Evolutionary conservation across 2,329 filamentous ascomycete species (phyloP), one percentile per base, ranked within the genome.

Genomic region (Daldinia sp.): DNA sequence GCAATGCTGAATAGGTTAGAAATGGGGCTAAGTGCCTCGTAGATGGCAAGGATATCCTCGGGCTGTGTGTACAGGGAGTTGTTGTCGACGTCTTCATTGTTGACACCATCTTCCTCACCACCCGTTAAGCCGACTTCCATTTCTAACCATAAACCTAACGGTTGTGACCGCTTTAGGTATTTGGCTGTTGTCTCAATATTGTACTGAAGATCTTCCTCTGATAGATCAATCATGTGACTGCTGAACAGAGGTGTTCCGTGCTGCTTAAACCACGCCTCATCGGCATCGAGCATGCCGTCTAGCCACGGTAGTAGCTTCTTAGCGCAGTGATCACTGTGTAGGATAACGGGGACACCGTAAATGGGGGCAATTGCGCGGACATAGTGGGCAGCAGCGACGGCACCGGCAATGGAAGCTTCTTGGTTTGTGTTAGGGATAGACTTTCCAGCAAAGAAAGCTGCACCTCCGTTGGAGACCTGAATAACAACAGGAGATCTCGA

Each of bases 231-330:
- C 96, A 99, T 99, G 90, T 99, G 96, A 76, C 89, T 93, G 80
- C 90, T 94, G 90, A 97, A 98, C 71, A 98, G 91, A 73, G 96
- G 95, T 83, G 94, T 92, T 84, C 92, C 92, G 81, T 95, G 89
- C 81, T 89, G 82, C 91, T 98, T 97, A 92, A 97, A 98, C 87
- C 94, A 95, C 68, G 86, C 87, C 89, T 98, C 96, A 79, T 98
- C 96, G 76, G 91, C 95, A 72, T 96, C 94, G 76, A 98, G 84
- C 90, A 98, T 94, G 81, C 94, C 94, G 79, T 98, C 94, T 81
- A 98, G 87, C 95, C 95, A 98, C 71, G 96, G 96, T 65, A 98
- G 90, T 67, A 98, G 93, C 91, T 98, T 98, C 92, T 98, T 98
- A 81, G 96, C 95, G 85, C 95, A 97, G 88, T 98, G 96, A 82